Percentiles rank a stretch among this genome's conserved stretches.
These are phyloP conservation scores for Phaeolepiota aurea DNA, from an alignment of 768 basidiomycete genomes.

Conservation along the genomic window DNA sequence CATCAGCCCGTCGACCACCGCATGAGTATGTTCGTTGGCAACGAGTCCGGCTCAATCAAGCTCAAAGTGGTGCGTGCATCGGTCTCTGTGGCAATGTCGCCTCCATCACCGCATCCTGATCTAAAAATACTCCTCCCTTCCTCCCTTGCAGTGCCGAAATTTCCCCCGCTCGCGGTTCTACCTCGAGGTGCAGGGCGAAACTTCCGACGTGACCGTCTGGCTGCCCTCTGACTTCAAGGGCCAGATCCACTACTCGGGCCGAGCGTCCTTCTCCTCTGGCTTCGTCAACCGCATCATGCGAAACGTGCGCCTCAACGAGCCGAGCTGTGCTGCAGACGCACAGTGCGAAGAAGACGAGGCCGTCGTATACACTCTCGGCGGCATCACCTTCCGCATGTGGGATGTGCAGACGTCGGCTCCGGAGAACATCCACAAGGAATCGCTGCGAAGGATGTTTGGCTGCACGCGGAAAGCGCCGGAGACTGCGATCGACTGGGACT, in stretches of 20 bases:
- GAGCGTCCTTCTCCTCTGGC: slow-evolving; percentile 55
- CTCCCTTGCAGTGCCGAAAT: slow-evolving; percentile 48
- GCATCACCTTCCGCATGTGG: slow-evolving; percentile 72
- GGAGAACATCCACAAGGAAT: slow-evolving; percentile 55
- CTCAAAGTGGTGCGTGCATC: slow-evolving; percentile 72
- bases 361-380: slow-evolving; percentile 50
- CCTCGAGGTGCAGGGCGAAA: slow-evolving; percentile 55
- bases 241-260: slow-evolving; percentile 46
- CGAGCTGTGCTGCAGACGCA: slow-evolving; percentile 20
- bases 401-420: slow-evolving; percentile 59
- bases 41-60: slow-evolving; percentile 46
- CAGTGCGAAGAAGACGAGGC: slow-evolving; percentile 49
- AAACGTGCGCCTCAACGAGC: slow-evolving; percentile 41
- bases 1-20: slow-evolving; percentile 67
- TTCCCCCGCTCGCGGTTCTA: slow-evolving; percentile 46
- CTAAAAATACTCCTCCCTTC: slow-evolving; percentile 8
- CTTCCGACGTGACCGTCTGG: slow-evolving; percentile 69
- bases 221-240: slow-evolving; percentile 76
- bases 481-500: slow-evolving; percentile 68
- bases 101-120: slow-evolving; percentile 6
- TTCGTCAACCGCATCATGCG: slow-evolving; percentile 62
- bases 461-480: slow-evolving; percentile 47
- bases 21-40: slow-evolving; percentile 59
- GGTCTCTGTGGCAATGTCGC: slow-evolving; percentile 12
- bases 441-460: slow-evolving; percentile 55